Conservation (phyloP, 768 basidiomycete genomes). For the Fomitopsis pulvina region DNA sequence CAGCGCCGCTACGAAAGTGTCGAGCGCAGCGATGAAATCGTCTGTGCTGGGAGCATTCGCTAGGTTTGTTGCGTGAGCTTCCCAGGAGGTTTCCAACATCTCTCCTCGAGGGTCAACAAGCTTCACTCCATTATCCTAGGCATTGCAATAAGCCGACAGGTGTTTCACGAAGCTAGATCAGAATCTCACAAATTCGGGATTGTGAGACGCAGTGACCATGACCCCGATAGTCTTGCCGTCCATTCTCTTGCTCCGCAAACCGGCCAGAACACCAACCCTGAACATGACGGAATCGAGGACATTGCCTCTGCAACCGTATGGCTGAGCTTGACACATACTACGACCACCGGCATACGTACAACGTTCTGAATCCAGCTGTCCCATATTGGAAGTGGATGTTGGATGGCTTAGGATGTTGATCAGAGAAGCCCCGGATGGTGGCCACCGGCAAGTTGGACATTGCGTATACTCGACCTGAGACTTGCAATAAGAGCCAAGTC, state of each 20-base stretch:
- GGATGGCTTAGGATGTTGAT: conserved; percentile 67
- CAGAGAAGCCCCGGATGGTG: conserved; percentile 41
- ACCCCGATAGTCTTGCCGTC: conserved; percentile 91
- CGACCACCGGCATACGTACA: conserved; percentile 43
- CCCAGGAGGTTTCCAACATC: conserved; percentile 95
- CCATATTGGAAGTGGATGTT: conserved; percentile 78
- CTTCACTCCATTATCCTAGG: conserved; percentile 96
- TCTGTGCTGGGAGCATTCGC: conserved; percentile 77
- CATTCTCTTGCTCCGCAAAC: conserved; percentile 84
- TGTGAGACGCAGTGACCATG: conserved; percentile 99
- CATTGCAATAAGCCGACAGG: neutral
- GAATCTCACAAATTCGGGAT: conserved; percentile 78
- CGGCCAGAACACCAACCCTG: conserved; percentile 86
- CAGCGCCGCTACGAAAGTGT: conserved; percentile 49
- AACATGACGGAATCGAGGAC: conserved; percentile 89
- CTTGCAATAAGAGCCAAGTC: too few species aligned
- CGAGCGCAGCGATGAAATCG: conserved; percentile 62
- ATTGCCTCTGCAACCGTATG: conserved; percentile 41
- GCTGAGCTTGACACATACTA: neutral
- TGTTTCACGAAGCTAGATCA: conserved; percentile 1
- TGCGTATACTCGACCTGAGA: too few species aligned
- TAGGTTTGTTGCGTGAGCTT: conserved; percentile 75
- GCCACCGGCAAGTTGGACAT: conserved; percentile 28
- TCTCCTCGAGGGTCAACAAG: conserved; percentile 96
- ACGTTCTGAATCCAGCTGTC: conserved; percentile 89